Evolutionary conservation across 225 moss, liverwort and hornwort species (phyloP), one percentile per base, ranked within the genome.

Genomic region (Sphagnum contortum): DNA sequence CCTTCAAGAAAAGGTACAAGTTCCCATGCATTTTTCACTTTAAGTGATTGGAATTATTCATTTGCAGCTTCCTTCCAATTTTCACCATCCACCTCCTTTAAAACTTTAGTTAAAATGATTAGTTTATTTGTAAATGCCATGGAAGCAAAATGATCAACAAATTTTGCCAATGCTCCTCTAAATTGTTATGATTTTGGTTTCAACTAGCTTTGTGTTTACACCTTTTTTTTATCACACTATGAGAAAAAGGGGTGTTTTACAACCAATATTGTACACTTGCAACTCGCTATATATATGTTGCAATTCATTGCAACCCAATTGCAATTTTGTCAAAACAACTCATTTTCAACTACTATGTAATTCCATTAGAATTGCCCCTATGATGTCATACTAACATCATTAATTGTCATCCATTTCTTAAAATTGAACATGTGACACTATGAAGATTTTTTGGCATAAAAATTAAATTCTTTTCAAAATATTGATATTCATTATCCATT

Each of bases 81-180:
- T 55, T 12, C 48, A 54, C 4, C 4, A 44, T 56, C 12, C n/a
- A 3, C 13, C 55, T 54, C 13, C 5, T 45, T 2, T 3, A 66
- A 45, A 4, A 54, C 66, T 46, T 65, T 48, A 9, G 12, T 45
- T 3, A 45, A 54, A 44, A 14, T 53, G 9, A 51, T 3, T 55
- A 13, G 45, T 12, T 50, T 5, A 6, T 66, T 4, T 12, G 10
- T 5, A 48, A 48, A 10, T 64, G 64, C 64, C 5, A 51, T 51
- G 45, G n/a, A 12, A 51, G 50, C 62, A 63, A 8, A 54, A n/a
- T n/a, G n/a, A n/a, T 48, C 63, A 64, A 12, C 11, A 64, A 64
- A 45, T 50, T 52, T 54, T 8, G 53, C 50, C 5, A 11, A 11
- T 44, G 44, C 5, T 50, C 56, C 12, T 47, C 13, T 13, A 5